Percentiles rank a stretch among this genome's conserved stretches.
phyloP scores from a whole-genome alignment of 148 eudicot genomes.

The Persicaria tinctoria region DNA sequence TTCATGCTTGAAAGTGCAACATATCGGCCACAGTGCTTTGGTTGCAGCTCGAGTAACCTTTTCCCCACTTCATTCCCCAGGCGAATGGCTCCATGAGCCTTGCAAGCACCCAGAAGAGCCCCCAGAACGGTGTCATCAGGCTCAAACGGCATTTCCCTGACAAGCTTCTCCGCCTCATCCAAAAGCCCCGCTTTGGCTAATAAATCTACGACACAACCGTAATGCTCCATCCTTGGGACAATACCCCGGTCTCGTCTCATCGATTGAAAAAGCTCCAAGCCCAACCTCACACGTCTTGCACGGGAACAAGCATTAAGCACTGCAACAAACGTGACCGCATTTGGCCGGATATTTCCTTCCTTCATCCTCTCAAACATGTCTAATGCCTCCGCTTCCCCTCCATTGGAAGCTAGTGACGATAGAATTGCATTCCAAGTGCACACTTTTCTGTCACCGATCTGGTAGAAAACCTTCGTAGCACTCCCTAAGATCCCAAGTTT shows the following conservation, averaged over 20 bases:
- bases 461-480: slow-evolving; percentile 34
- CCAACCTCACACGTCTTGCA: slow-evolving; percentile 36
- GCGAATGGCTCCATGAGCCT: slow-evolving; percentile 42
- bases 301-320: slow-evolving; percentile 59
- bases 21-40: slow-evolving; percentile 38
- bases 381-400: slow-evolving; percentile 41
- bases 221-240: slow-evolving; percentile 59
- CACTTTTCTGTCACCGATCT: slow-evolving; percentile 30
- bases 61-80: slow-evolving; percentile 41
- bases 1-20: slow-evolving; percentile 40
- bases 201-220: slow-evolving; percentile 67
- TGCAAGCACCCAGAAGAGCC: slow-evolving; percentile 62
- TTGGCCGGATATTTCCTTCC: slow-evolving; percentile 26
- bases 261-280: slow-evolving; percentile 43
- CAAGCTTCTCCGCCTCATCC: slow-evolving; percentile 45
- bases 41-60: slow-evolving; percentile 34
- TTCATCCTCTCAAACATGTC: slow-evolving; percentile 46
- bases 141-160: slow-evolving; percentile 49
- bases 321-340: slow-evolving; percentile 54
- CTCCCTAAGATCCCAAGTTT: slow-evolving; percentile 37
- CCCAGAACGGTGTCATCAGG: slow-evolving; percentile 55
- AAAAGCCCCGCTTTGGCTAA: slow-evolving; percentile 56
- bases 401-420: slow-evolving; percentile 41
- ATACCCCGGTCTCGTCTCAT: slow-evolving; percentile 33
- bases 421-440: slow-evolving; percentile 57